phyloP scores from a whole-genome alignment of 345 rosid species.

The Melaleuca alternifolia region DNA sequence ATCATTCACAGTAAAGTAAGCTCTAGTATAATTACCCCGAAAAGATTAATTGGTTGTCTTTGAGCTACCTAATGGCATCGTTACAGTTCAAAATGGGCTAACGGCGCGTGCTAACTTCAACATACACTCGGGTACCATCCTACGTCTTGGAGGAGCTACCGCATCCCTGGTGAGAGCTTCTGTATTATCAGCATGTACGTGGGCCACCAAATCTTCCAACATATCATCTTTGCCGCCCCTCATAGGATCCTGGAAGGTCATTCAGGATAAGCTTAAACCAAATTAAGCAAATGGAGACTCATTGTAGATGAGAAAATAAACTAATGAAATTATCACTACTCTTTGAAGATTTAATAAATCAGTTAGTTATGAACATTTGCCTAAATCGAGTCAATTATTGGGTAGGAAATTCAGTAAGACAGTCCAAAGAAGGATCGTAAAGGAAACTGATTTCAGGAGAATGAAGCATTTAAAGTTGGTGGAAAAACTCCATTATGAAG shows the following conservation, averaged over 20 bases:
- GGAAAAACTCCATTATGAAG: not conserved
- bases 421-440: not conserved
- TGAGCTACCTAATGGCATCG: not conserved
- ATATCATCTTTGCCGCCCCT: conserved; percentile 84
- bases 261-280: not conserved
- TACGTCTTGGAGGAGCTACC: conserved; percentile 59
- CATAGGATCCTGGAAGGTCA: conserved; percentile 79
- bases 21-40: not conserved
- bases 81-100: conserved; percentile 59
- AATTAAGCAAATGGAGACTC: not conserved
- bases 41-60: not conserved
- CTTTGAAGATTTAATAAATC: not conserved
- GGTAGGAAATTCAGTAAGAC: not conserved
- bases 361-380: not conserved
- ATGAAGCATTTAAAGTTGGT: not conserved
- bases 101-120: conserved; percentile 67
- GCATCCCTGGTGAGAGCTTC: conserved; percentile 46
- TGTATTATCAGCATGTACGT: conserved; percentile 44
- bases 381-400: not conserved
- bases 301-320: not conserved
- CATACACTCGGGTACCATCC: conserved; percentile 92
- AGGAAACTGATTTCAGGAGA: not conserved
- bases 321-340: not conserved
- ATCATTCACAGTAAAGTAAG: not conserved
- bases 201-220: conserved; percentile 72